These are phyloP conservation scores for Metschnikowia koreensis DNA, from an alignment of 805 yeast species.

Conservation along the genomic window DNA sequence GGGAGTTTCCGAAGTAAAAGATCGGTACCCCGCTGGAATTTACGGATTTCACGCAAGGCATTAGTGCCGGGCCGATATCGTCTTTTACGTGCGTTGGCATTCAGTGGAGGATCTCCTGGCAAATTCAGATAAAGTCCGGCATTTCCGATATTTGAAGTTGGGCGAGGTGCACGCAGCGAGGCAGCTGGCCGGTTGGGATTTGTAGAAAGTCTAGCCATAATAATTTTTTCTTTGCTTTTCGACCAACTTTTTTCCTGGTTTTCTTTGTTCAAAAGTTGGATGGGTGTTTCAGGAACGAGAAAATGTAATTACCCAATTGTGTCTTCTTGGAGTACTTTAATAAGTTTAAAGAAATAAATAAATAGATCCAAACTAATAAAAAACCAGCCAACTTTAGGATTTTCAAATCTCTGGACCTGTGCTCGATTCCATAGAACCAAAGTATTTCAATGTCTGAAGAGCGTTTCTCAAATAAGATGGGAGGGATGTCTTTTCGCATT, in stretches of 20 bases:
- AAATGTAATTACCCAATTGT: background rate
- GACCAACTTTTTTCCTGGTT: background rate
- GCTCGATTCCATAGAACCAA: too few relatives aligned
- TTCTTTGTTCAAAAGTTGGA: background rate
- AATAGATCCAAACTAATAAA: too few relatives aligned
- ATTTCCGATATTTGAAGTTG: slow-evolving; percentile 29
- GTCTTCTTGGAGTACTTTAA: background rate
- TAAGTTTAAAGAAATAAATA: too few relatives aligned
- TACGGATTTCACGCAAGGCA: slow-evolving; percentile 67
- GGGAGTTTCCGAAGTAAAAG: slow-evolving; percentile 69
- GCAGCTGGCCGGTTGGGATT: slow-evolving; percentile 9
- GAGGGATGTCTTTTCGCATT: background rate
- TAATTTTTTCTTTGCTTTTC: background rate
- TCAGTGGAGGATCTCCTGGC: slow-evolving; percentile 53
- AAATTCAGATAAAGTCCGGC: slow-evolving; percentile 45
- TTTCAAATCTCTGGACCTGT: too few relatives aligned
- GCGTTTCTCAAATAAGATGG: background rate
- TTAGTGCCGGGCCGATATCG: slow-evolving; percentile 61
- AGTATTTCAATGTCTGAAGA: too few relatives aligned
- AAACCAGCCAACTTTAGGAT: too few relatives aligned
- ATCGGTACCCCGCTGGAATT: slow-evolving; percentile 67
- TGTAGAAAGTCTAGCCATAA: slow-evolving; percentile 17
- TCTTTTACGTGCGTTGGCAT: slow-evolving; percentile 25
- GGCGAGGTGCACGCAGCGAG: slow-evolving; percentile 4
- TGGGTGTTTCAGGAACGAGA: too few relatives aligned